phyloP scores from a whole-genome alignment of 371 early-diverging fungal genomes.

The Homolaphlyctis polyrhiza region DNA sequence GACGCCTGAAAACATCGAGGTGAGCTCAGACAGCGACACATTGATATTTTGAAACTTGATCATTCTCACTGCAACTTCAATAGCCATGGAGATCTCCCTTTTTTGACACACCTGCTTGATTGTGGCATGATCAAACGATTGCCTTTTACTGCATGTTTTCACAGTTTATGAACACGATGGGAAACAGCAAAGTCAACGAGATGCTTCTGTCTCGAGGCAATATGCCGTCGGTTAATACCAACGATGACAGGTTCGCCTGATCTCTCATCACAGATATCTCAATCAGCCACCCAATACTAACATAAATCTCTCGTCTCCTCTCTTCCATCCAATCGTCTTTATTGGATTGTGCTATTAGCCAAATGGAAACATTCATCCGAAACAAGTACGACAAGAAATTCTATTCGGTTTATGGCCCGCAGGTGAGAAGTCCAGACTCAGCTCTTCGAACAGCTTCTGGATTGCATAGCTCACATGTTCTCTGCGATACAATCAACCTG shows the following conservation, averaged over 20 bases:
- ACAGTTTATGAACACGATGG: constrained; percentile 6
- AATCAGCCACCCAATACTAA: neutral
- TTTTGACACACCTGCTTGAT: neutral
- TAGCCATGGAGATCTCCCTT: no score
- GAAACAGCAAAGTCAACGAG: constrained; percentile 30
- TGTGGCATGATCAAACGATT: neutral
- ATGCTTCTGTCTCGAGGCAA: constrained; percentile 20
- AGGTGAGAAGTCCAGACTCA: no score
- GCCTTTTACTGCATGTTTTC: neutral
- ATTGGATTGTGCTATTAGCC: no score
- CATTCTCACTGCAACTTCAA: neutral
- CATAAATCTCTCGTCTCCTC: neutral
- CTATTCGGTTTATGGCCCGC: constrained; percentile 9
- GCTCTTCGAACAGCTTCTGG: no score
- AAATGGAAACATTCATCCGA: constrained; percentile 82
- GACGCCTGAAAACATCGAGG: constrained; percentile 83
- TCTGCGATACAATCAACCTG: no score
- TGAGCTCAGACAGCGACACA: constrained; percentile 34
- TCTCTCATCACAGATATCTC: neutral
- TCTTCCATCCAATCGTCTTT: no score
- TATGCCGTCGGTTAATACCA: constrained; percentile 4
- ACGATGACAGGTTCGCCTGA: neutral
- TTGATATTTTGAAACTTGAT: neutral
- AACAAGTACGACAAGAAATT: constrained; percentile 82
- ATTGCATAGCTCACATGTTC: no score